Base-by-base conservation (phyloP, 2,329 filamentous ascomycete species). In the Thermoascus crustaceus region DNA sequence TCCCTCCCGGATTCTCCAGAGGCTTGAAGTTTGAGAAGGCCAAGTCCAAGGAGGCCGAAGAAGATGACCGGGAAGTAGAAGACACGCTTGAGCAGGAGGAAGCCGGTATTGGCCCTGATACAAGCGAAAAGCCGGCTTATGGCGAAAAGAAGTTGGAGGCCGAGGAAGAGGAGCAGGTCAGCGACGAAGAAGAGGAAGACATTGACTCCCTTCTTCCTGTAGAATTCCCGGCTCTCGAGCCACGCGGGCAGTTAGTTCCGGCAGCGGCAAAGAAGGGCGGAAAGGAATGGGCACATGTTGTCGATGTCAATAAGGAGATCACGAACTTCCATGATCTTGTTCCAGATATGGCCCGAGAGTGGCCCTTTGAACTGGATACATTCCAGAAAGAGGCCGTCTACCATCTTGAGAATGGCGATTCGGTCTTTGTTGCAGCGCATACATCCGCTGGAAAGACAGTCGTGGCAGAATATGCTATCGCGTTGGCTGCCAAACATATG, bases 321-420 rank as follows among this genome's bases (percentile, higher is more conserved):
- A 72, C 84, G n/a, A 96, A 96, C 55, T 96, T 98, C 61, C 72
- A 75, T 39, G 89, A 95, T 42, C 69, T 98, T 23, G 88, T 98
- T 5, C 91, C 91, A 0, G 85, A 96, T 41, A 95, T 96, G 87
- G 91, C 91, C 1, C 76, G 82, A 45, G 83, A 93, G 44, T 98
- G 88, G 85, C 88, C 89, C 0, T 98, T 98, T 48, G 91, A 98
- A 59, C 76, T 96, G 22, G 91, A 98, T 52, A 94, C 84, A 0
- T 98, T 98, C 64, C 91, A 98, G 55, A 98, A 98, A 55, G 91
- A 98, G 64, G 91, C 91, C 4, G 85, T 98, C 2, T 98, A 96
- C 57, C 91, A 96, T 62, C 76, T 98, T 3, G 91, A 98, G 57
- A 87, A 82, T 52, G 89, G 91, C 11, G 91, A 98, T 55, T 96